These are phyloP conservation scores for Trichoderma gracile DNA, from an alignment of 2,329 filamentous ascomycete genomes.

Conservation along the genomic window DNA sequence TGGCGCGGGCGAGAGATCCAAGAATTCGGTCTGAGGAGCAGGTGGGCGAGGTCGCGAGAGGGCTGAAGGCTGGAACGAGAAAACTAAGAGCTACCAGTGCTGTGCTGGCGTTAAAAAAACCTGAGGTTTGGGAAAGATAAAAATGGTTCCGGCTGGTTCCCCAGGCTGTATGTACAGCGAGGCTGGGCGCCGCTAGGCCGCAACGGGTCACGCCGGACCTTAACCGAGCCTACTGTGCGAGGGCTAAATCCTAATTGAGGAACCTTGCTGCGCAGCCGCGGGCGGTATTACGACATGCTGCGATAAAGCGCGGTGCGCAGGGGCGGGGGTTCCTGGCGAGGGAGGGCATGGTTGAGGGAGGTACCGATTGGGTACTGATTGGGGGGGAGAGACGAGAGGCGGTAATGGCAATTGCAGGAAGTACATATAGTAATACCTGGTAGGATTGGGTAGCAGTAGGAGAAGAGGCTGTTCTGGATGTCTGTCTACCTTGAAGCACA, in stretches of 20 bases:
- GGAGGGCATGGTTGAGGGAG: background rate
- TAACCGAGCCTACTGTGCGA: constrained; percentile 36
- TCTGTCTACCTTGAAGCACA: no score
- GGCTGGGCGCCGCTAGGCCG: constrained; percentile 29
- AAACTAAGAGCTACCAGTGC: constrained; percentile 24
- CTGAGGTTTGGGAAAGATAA: constrained; percentile 38
- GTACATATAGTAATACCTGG: no score
- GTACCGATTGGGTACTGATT: no score
- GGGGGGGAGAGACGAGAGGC: no score
- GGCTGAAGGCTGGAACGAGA: constrained; percentile 27
- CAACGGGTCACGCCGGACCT: constrained; percentile 32
- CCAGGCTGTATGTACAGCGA: constrained; percentile 26
- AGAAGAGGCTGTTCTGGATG: no score
- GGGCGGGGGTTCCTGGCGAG: background rate
- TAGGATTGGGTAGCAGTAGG: no score
- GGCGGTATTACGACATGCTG: constrained; percentile 21
- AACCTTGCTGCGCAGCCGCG: constrained; percentile 3
- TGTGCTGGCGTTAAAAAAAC: constrained; percentile 37
- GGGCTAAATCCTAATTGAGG: constrained; percentile 41
- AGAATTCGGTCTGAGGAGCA: constrained; percentile 20
- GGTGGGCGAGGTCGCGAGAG: constrained; percentile 27
- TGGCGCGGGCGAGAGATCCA: constrained; percentile 20
- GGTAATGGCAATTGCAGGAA: no score
- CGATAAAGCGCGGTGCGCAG: constrained; percentile 16
- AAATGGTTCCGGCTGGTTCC: constrained; percentile 33